Base-by-base conservation (phyloP, 1,284 basidiomycete species). In the Vanrija sp. region DNA sequence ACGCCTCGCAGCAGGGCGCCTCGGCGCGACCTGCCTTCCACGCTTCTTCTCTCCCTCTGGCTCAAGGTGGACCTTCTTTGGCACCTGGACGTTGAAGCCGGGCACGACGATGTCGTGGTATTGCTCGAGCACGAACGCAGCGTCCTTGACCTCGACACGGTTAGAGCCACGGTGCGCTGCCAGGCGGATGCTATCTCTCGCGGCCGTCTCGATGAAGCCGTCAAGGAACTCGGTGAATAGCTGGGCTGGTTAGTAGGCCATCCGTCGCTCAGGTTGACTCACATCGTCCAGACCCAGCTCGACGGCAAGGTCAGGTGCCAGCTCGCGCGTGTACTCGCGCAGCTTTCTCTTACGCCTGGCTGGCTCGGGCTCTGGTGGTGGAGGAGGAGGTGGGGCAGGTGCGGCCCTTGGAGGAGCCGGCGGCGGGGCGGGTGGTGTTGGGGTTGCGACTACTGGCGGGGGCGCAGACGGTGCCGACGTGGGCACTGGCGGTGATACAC, bases 131-230 rank as follows among this genome's bases (percentile, higher is more conserved):
- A 63, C 67, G 20, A 61, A 61, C 3, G 69, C 69, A 51, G 69
- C 56, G 58, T 74, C 72, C 47, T 64, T 69, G 27, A 68, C 25
- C 55, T 71, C 71, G 24, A 74, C 68, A 24, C 64, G 67, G 8
- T 57, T 51, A 4, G 57, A 53, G 41, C 54, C 60, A 4, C 72
- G 60, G 57, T 74, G 72, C 39, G 66, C 66, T 2, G 71, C 67
- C 19, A 74, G 47, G 27, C 66, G 64, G 16, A 63, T 50, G 0
- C 62, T 60, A 12, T 66, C 67, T 23, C 61, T 46, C 12, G 66
- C 55, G 3, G 60, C 63, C 37, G 64, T 61, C 1, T 62, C 60
- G 3, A 73, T 43, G 49, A 72, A 55, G 3, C 15, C 50, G 46
- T 72, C 69, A 16, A 71, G 51, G 14, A 68, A 52, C 5, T 72